phyloP scores from a whole-genome alignment of 768 basidiomycete species.

The Boletus reticulatus region DNA sequence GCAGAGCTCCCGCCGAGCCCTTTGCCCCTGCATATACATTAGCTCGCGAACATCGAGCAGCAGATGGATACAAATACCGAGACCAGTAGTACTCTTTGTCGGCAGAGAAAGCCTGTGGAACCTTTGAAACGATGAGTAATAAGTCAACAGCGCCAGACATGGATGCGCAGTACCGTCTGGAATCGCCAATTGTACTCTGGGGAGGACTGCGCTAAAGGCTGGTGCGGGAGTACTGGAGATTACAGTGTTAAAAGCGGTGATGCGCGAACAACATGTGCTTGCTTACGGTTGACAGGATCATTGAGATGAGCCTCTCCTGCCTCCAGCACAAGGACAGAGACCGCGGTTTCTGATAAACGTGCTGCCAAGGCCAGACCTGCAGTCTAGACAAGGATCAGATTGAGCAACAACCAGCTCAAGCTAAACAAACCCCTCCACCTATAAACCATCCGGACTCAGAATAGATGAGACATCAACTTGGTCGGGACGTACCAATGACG shows the following conservation, averaged over 20 bases:
- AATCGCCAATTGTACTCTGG: neutral
- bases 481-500: neutral
- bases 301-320: neutral
- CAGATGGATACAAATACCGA: neutral
- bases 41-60: neutral
- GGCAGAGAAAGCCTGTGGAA: neutral
- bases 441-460: neutral
- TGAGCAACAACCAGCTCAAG: neutral
- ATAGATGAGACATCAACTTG: too few species aligned
- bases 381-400: neutral
- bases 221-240: neutral
- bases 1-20: conserved; percentile 2
- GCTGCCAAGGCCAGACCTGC: neutral
- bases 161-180: neutral
- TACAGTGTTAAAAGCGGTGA: neutral
- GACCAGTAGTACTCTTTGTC: neutral
- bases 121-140: neutral
- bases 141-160: neutral
- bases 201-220: neutral
- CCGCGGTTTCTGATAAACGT: neutral
- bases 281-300: neutral
- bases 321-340: neutral
- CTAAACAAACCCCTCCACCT: neutral
- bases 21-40: neutral
- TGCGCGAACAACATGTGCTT: neutral